Conservation (phyloP, 805 yeast genomes). For the Candida qinlingensis region DNA sequence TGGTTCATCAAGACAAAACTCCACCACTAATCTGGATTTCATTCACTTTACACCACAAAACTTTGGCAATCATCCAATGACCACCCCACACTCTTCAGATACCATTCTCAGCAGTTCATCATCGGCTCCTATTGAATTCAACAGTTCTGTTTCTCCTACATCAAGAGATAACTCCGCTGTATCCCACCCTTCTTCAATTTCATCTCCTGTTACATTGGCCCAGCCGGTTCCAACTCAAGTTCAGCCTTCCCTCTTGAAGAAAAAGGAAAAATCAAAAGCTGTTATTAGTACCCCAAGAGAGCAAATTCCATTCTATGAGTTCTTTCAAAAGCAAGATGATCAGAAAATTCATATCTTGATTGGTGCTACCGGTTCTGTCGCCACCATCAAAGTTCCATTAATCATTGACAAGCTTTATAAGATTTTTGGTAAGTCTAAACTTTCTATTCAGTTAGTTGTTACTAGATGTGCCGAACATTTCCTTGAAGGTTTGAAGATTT, state of each 20-base stretch:
- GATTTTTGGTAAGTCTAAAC: slow-evolving; percentile 65
- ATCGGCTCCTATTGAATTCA: slow-evolving; percentile 1
- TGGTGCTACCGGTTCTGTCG: slow-evolving; percentile 96
- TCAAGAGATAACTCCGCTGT: not conserved
- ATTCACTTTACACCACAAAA: slow-evolving; percentile 20
- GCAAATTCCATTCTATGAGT: slow-evolving; percentile 70
- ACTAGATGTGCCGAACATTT: slow-evolving; percentile 76
- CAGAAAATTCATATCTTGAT: slow-evolving; percentile 81
- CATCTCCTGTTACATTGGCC: not conserved
- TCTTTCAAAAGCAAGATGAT: slow-evolving; percentile 67
- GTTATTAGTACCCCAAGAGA: slow-evolving; percentile 56
- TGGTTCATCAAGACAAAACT: slow-evolving; percentile 25
- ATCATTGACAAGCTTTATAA: slow-evolving; percentile 84
- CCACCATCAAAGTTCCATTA: slow-evolving; percentile 87
- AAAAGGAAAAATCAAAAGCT: slow-evolving; percentile 40
- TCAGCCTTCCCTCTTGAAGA: slow-evolving; percentile 20
- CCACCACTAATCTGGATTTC: slow-evolving; percentile 17
- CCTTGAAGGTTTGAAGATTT: slow-evolving; percentile 53
- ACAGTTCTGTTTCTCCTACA: slow-evolving; percentile 6
- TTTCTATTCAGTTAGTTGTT: slow-evolving; percentile 79
- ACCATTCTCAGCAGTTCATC: not conserved
- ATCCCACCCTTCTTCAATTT: not conserved
- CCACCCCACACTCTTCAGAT: not conserved
- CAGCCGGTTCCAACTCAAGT: not conserved
- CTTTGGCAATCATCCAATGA: slow-evolving; percentile 4